A percentile compares a stretch with the other conserved stretches of the same genome.
Evolutionary conservation across 148 eudicot genomes (phyloP).

Genomic region (Spergularia bocconei): DNA sequence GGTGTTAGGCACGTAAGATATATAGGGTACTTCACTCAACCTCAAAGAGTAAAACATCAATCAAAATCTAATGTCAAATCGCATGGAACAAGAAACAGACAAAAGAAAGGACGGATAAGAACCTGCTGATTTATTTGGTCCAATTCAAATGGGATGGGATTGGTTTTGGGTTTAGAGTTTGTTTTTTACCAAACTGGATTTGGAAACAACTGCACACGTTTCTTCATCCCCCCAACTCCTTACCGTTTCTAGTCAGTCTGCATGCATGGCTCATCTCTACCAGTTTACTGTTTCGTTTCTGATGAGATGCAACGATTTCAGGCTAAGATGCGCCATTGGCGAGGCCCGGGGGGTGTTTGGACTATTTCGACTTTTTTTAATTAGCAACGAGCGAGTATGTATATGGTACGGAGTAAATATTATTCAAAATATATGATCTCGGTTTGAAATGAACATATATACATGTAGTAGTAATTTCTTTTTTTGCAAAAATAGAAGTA

Average conservation of each 20-base stretch:
- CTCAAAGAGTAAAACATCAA: neutral
- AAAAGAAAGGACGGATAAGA: constrained; percentile 7
- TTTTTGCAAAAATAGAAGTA: no score
- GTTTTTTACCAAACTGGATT: constrained; percentile 12
- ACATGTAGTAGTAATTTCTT: no score
- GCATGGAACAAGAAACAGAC: constrained; percentile 21
- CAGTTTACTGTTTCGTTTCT: neutral
- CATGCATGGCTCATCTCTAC: neutral
- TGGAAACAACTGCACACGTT: constrained; percentile 10
- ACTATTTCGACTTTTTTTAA: no score
- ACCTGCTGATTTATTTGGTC: neutral
- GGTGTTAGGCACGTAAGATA: constrained; percentile 17
- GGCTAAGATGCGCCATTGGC: neutral
- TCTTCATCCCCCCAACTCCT: neutral
- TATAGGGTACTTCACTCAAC: constrained; percentile 19
- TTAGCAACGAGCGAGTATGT: no score
- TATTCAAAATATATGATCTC: no score
- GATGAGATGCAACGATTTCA: neutral
- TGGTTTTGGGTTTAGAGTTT: neutral
- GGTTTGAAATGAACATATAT: no score
- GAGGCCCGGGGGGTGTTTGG: no score
- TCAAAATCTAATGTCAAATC: neutral
- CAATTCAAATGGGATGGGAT: neutral
- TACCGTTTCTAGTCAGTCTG: constrained; percentile 15
- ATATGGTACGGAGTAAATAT: no score